Base-by-base conservation (phyloP, 768 basidiomycete species). In the Piloderma croceum region DNA sequence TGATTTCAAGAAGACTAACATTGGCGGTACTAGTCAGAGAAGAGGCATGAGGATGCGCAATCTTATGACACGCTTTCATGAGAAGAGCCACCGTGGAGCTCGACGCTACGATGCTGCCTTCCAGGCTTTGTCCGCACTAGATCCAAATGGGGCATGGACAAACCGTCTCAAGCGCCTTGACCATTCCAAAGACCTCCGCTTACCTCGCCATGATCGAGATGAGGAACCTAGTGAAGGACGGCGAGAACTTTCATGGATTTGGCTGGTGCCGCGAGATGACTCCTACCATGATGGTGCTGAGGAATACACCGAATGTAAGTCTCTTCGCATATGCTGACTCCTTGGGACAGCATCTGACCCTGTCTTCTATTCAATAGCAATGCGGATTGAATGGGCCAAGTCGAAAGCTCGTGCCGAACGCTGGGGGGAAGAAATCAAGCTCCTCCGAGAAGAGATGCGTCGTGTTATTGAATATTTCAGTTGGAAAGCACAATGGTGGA, bases 1-100 rank as follows among this genome's bases (percentile, higher is more conserved):
- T 38, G 35, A 44, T 21, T 57, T 52, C 50, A 59, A 58, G 40
- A 49, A 50, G 23, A 18, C 50, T 7, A 48, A 60, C 32, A 31
- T 54, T 12, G 13, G 49, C 31, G 11, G 33, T n/a, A 39, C 25
- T 7, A 50, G 54, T 11, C 39, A 42, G 1, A 52, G 58, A 4
- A 41, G 47, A 6, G 54, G 55, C 33, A 61, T 56, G 0, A 31
- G 46, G 0, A 40, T 50, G 12, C 20, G 41, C 2, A 42, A 41
- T 3, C 9, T 50, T 4, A 44, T 57, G 23, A 53, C 37, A 7
- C 44, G 42, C 2, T 25, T 53, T 15, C 23, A 47, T 6, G 18
- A 21, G 3, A 41, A 40, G 13, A 38, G 41, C 9, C 32, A 48
- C 4, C 40, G 35, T 1, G 24, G 31, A 1, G 54, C 45, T 5